Percentiles rank a stretch among this genome's conserved stretches.
Evolutionary conservation across 495 filamentous ascomycete species (phyloP).

Genomic region (Trichoderma asperelloides): DNA sequence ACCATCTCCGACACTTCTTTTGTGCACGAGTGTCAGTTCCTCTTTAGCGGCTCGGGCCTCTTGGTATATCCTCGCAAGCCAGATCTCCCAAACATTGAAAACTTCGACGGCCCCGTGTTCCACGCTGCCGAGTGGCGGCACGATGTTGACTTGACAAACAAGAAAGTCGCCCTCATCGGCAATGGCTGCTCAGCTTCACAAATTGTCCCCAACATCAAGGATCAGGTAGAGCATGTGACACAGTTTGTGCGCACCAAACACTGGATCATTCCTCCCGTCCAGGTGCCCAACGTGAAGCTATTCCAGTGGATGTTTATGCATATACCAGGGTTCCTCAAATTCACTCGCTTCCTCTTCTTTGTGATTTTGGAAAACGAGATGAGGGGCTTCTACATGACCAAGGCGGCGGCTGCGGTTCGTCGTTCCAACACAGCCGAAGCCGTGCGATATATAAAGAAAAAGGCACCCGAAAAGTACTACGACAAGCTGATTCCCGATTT

Average conservation of each 20-base stretch:
- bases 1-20: neutral
- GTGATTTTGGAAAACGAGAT: constrained; percentile 16
- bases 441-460: constrained; percentile 25
- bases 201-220: constrained; percentile 38
- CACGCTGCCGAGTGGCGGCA: constrained; percentile 45
- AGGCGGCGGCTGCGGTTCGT: neutral
- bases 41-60: constrained; percentile 15
- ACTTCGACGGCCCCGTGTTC: constrained; percentile 34
- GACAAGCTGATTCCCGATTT: neutral
- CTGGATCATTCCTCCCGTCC: constrained; percentile 28
- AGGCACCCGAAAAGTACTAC: neutral
- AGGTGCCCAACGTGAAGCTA: constrained; percentile 16
- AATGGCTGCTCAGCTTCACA: constrained; percentile 36
- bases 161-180: constrained; percentile 30
- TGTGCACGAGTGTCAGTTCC: constrained; percentile 13
- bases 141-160: constrained; percentile 32
- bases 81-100: constrained; percentile 32
- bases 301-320: constrained; percentile 19
- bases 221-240: constrained; percentile 21
- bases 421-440: constrained; percentile 16
- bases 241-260: constrained; percentile 27
- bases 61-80: constrained; percentile 36
- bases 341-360: constrained; percentile 17
- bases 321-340: constrained; percentile 19
- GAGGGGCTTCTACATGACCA: neutral